Conservation (phyloP, 1,284 basidiomycete species). For the Trametes pubescens region DNA sequence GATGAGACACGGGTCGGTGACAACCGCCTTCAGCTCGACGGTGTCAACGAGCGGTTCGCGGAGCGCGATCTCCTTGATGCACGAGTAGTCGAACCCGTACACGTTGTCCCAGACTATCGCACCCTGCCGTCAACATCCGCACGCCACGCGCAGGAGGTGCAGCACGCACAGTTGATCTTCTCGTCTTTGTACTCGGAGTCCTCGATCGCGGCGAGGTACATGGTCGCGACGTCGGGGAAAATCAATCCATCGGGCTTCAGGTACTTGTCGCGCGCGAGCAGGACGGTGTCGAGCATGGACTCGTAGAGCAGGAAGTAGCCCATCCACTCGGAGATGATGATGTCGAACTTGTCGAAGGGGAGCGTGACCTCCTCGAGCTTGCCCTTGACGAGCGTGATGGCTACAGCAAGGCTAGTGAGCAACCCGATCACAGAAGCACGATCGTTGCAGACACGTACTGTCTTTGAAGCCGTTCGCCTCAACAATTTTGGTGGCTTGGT, state of each 20-base stretch:
- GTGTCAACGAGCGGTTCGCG: conserved; percentile 98
- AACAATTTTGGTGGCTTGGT: conserved; percentile 97
- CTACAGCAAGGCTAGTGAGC: conserved; percentile 49
- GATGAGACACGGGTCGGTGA: conserved; percentile 88
- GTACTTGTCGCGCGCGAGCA: conserved; percentile 97
- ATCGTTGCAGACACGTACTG: too few relatives aligned
- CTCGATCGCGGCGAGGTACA: conserved; percentile 97
- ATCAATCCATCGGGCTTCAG: conserved; percentile 90
- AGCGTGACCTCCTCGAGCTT: conserved; percentile 94
- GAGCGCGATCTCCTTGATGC: conserved; percentile 99
- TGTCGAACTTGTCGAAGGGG: conserved; percentile 91
- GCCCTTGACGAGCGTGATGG: conserved; percentile 96
- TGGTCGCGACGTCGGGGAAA: conserved; percentile 95
- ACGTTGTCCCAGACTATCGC: conserved; percentile 97
- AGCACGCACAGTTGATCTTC: conserved; percentile 92
- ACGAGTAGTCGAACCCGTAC: conserved; percentile 99
- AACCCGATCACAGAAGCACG: background rate
- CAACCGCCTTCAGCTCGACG: conserved; percentile 93
- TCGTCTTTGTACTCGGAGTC: conserved; percentile 99
- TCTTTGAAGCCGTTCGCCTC: conserved; percentile 96
- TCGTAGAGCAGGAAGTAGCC: conserved; percentile 97
- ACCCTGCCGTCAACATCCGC: background rate
- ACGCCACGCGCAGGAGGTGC: background rate
- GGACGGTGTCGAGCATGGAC: conserved; percentile 99
- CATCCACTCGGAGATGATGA: conserved; percentile 99